These are phyloP conservation scores for Cordyceps javanica DNA, from an alignment of 2,329 filamentous ascomycete species.

Conservation along the genomic window DNA sequence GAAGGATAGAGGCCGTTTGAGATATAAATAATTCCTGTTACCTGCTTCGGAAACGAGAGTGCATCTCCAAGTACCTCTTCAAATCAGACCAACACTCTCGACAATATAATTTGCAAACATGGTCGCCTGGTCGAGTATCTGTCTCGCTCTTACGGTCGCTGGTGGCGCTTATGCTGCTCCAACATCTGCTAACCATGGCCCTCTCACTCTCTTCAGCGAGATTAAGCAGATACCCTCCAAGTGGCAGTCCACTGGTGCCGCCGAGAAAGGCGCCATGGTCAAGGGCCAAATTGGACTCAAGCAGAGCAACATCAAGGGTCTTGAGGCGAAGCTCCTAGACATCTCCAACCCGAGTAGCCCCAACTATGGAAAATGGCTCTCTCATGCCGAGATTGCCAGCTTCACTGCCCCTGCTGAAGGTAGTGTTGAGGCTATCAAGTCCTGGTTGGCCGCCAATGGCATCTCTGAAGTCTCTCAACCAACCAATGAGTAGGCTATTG, in stretches of 20 bases:
- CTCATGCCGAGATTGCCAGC: conserved; percentile 17
- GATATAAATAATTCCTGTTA: background rate
- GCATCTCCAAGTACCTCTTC: background rate
- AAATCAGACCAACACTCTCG: background rate
- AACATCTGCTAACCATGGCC: background rate
- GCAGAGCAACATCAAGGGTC: conserved; percentile 18
- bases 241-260: background rate
- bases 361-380: conserved; percentile 22
- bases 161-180: background rate
- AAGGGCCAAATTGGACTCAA: conserved; percentile 13
- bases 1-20: background rate
- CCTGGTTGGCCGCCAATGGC: conserved; percentile 17
- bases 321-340: conserved; percentile 20
- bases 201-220: background rate
- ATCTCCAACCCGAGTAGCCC: conserved; percentile 21
- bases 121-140: background rate
- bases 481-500: background rate
- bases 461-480: conserved; percentile 6
- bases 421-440: conserved; percentile 17
- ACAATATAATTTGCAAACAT: background rate
- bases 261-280: background rate
- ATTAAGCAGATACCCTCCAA: background rate
- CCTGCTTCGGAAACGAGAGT: background rate
- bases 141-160: background rate
- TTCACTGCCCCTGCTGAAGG: conserved; percentile 19